Base-by-base conservation (phyloP, 169 alveolate genomes). In the Perkinsus olseni region DNA sequence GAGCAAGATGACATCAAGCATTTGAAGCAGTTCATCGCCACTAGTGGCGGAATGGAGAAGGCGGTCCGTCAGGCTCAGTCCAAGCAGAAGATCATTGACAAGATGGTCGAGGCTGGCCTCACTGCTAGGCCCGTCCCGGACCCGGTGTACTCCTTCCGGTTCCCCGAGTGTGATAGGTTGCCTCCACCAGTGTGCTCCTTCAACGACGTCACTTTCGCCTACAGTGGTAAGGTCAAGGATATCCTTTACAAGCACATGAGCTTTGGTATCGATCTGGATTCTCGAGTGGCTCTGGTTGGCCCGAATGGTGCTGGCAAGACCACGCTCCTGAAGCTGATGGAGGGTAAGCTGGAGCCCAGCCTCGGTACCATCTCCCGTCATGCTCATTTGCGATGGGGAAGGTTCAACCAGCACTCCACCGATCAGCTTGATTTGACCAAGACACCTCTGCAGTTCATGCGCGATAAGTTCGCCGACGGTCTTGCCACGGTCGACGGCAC, bases 301-400 rank as follows among this genome's bases (percentile, higher is more conserved):
- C 98, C 99, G 34, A 98, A 98, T 94, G 99, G 99, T 45, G 98
- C 99, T 92, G 99, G 99, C 45, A 98, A 98, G 96, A 97, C 99
- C 91, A 98, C 99, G 20, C 96, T 98, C 91, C 95, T 98, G 93
- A 98, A 97, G 96, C 96, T 98, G 31, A 97, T 98, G 92, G 95
- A 95, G 91, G 99, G 98, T 91, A 96, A 97, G 92, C 95, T 98
- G 39, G 95, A 92, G 38, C 97, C 98, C 38, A 95, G 96, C 92
- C 97, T 95, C 92, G 99, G 99, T 38, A 96, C 96, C 93, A 96
- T 97, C 91, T 97, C 97, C 95, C 97, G 98, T 91, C 98, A 98
- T 94, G 97, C 97, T 91, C 97, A 98, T 94, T 95, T 98, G 91
- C 97, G 99, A 94, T 95, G 98, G 51, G 99, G 99, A 20, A 97